A percentile compares a stretch with the other conserved stretches of the same genome.
Conservation (phyloP, 441 rosid genomes). For the Mallotus repandus region DNA sequence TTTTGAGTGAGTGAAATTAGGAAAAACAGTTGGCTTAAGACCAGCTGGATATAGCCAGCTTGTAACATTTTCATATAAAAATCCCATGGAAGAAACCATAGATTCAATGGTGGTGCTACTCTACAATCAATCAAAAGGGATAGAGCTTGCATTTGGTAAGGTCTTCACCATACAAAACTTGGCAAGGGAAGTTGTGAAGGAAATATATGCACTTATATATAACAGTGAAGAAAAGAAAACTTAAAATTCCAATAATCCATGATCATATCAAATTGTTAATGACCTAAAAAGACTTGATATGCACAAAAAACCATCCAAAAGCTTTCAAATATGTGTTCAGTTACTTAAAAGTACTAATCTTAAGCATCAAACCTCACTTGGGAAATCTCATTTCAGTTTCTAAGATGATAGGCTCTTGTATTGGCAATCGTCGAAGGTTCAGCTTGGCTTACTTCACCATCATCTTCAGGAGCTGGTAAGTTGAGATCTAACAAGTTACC, state of each 20-base stretch:
- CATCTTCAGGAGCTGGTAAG: conserved; percentile 31
- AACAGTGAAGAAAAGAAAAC: background rate
- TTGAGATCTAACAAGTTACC: conserved; percentile 34
- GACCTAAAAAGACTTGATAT: background rate
- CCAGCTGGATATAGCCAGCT: conserved; percentile 6
- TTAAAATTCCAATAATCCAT: background rate
- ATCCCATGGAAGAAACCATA: conserved; percentile 10
- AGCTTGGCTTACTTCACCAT: conserved; percentile 22
- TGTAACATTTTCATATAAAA: conserved; percentile 19
- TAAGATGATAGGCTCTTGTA: conserved; percentile 1
- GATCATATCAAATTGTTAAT: background rate
- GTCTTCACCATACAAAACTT: too few relatives aligned
- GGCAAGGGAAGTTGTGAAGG: too few relatives aligned
- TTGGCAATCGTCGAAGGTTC: background rate
- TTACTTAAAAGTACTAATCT: background rate
- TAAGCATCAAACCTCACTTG: background rate
- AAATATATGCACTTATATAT: background rate
- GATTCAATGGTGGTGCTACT: background rate
- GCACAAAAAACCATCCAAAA: background rate
- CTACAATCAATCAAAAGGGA: conserved; percentile 15
- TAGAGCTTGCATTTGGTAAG: background rate
- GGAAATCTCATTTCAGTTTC: background rate
- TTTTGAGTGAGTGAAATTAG: conserved; percentile 15
- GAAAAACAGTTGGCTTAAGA: conserved; percentile 28
- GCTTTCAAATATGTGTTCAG: background rate